Base-by-base conservation (phyloP, 164 flowering plant species). In the Nymphaea thermarum region DNA sequence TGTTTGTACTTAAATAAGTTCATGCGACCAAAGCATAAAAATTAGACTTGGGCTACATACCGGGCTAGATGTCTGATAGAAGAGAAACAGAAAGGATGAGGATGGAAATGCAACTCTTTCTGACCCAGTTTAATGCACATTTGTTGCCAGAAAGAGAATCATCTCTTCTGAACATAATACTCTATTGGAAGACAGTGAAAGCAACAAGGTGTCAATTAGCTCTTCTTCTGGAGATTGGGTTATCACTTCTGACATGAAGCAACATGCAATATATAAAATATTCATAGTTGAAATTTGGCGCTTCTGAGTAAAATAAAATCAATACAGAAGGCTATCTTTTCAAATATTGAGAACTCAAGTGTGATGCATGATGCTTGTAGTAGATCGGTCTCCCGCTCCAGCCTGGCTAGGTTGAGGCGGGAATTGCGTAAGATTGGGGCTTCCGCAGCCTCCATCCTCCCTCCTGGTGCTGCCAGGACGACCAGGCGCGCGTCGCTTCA, bases 341-440 rank as follows among this genome's bases (percentile, higher is more conserved):
- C 71, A 42, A 76, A 79, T 62, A 80, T 91, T 65, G 67, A 43
- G 11, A 89, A 87, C 44, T 94, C 98, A 6, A 81, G 72, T 74
- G 77, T 74, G 77, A 74, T 81, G 17, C 90, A 91, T 0, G 86
- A 89, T 69, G 90, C 91, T 73, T 94, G 98, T 75, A 67, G 67
- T 62, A 44, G 75, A 25, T 1, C 36, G 1, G 36, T 25, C 36
- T 25, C 36, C 36, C 36, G 36, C 36, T 25, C 36, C 36, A 25
- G 36, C 36, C 36, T 25, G 36, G 36, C 36, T 1, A 25, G 36
- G 36, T 1, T 25, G n/a, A n/a, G n/a, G n/a, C n/a, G n/a, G n/a
- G n/a, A n/a, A n/a, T n/a, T n/a, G n/a, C n/a, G n/a, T n/a, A n/a
- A n/a, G n/a, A n/a, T n/a, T n/a, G n/a, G n/a, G n/a, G n/a, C n/a